phyloP scores from a whole-genome alignment of 495 filamentous ascomycete species.

The Antarctomyces pellizariae region DNA sequence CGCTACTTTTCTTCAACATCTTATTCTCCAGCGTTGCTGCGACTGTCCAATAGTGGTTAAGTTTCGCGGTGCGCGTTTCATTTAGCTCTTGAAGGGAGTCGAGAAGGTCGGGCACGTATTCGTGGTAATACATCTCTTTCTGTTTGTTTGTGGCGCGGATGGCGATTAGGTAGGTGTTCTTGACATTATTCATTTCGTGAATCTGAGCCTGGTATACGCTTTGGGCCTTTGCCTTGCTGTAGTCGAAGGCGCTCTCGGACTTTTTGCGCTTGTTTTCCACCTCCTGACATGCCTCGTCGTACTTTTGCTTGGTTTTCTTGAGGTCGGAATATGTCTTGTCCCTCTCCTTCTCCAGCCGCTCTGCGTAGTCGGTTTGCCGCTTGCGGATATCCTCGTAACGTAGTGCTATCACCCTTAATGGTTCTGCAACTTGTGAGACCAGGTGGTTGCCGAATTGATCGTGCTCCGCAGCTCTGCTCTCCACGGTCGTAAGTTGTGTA shows the following conservation, averaged over 20 bases:
- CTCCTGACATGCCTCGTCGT: constrained; percentile 81
- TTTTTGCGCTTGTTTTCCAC: constrained; percentile 91
- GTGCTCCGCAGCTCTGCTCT: constrained; percentile 71
- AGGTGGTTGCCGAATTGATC: constrained; percentile 62
- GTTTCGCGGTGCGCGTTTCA: constrained; percentile 57
- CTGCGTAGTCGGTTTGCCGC: constrained; percentile 68
- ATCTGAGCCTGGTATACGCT: constrained; percentile 74
- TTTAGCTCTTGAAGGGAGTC: constrained; percentile 82
- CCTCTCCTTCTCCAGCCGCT: constrained; percentile 71
- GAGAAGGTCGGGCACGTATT: constrained; percentile 83
- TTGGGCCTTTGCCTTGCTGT: constrained; percentile 66
- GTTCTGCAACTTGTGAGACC: constrained; percentile 56
- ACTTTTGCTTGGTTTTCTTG: constrained; percentile 77
- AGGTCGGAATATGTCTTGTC: constrained; percentile 65
- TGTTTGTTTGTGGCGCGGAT: constrained; percentile 94
- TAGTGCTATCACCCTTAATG: constrained; percentile 41
- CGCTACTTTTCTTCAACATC: constrained; percentile 44
- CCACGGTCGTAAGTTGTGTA: constrained; percentile 72
- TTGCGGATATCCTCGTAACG: constrained; percentile 88
- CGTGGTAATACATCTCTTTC: constrained; percentile 89
- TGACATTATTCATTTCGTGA: constrained; percentile 84
- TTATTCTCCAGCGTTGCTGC: constrained; percentile 55
- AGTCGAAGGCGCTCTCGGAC: constrained; percentile 70
- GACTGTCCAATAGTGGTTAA: constrained; percentile 69
- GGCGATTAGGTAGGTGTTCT: constrained; percentile 89